These are phyloP conservation scores for Phalaenopsis aphrodite DNA, from an alignment of 106 monocot species.

Conservation along the genomic window DNA sequence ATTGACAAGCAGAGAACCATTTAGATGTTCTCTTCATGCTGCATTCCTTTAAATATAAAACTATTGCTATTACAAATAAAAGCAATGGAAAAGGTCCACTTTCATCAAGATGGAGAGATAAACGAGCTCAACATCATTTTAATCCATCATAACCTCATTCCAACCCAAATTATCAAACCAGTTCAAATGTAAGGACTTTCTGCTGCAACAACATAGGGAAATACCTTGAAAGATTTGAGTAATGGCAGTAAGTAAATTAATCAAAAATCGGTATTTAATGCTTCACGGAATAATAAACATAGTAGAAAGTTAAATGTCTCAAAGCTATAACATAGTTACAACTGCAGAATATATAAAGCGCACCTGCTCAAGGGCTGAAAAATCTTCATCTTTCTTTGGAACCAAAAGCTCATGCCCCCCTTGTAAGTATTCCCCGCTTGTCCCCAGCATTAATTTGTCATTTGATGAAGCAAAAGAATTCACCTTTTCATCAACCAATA, in stretches of 20 bases:
- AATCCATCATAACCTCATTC: background rate
- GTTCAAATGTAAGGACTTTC: no score
- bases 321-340: background rate
- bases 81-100: no score
- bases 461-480: slow-evolving; percentile 19
- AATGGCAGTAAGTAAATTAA: background rate
- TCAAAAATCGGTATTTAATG: background rate
- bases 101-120: background rate
- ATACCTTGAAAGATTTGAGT: background rate
- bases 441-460: slow-evolving; percentile 12
- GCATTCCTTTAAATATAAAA: no score
- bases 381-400: slow-evolving; percentile 62
- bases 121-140: background rate
- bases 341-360: background rate
- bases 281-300: background rate
- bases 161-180: no score
- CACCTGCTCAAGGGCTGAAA: slow-evolving; percentile 93
- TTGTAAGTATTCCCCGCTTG: slow-evolving; percentile 13
- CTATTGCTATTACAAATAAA: no score
- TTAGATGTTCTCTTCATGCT: no score
- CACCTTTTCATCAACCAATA: slow-evolving; percentile 15
- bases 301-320: slow-evolving; percentile 7
- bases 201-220: background rate
- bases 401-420: slow-evolving; percentile 14
- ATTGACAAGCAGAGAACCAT: no score